phyloP scores from a whole-genome alignment of 805 yeast species.

The Isabelozyma pseudorhagii region DNA sequence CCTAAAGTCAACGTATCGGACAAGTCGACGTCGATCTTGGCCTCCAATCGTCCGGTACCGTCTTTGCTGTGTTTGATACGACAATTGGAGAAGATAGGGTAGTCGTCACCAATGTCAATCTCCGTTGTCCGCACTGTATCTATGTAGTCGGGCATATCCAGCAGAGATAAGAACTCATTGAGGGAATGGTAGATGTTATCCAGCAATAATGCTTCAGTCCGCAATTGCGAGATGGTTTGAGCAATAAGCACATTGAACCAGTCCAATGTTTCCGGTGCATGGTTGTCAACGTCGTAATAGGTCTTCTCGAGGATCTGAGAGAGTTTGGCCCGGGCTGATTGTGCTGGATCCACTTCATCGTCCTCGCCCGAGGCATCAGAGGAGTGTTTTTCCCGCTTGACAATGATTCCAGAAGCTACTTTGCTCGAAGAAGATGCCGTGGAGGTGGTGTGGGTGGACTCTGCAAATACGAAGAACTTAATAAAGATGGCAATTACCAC shows the following conservation, averaged over 20 bases:
- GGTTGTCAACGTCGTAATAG: slow-evolving; percentile 84
- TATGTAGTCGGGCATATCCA: slow-evolving; percentile 74
- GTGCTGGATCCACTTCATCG: slow-evolving; percentile 7
- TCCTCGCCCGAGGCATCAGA: slow-evolving; percentile 5
- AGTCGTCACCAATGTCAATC: slow-evolving; percentile 90
- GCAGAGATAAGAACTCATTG: slow-evolving; percentile 59
- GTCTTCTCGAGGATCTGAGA: slow-evolving; percentile 78
- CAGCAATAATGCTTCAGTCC: slow-evolving; percentile 83
- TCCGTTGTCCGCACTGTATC: slow-evolving; percentile 80
- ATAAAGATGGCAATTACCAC: slow-evolving; percentile 60
- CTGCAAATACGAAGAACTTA: slow-evolving; percentile 75
- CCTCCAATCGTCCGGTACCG: slow-evolving; percentile 60
- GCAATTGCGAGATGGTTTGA: slow-evolving; percentile 79
- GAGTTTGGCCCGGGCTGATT: slow-evolving; percentile 14
- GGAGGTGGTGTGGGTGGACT: slow-evolving; percentile 45
- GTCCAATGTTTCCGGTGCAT: slow-evolving; percentile 86
- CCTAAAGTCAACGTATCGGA: slow-evolving; percentile 86
- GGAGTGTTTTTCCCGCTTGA: slow-evolving; percentile 24
- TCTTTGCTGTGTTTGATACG: slow-evolving; percentile 63
- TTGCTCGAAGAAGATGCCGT: slow-evolving; percentile 15
- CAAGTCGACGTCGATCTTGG: slow-evolving; percentile 86
- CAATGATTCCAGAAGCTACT: slow-evolving; percentile 31
- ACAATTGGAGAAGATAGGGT: slow-evolving; percentile 93
- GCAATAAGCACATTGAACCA: slow-evolving; percentile 97
- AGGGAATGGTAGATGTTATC: slow-evolving; percentile 83